phyloP scores from a whole-genome alignment of 306 rosid species.

The Glycine latifolia region DNA sequence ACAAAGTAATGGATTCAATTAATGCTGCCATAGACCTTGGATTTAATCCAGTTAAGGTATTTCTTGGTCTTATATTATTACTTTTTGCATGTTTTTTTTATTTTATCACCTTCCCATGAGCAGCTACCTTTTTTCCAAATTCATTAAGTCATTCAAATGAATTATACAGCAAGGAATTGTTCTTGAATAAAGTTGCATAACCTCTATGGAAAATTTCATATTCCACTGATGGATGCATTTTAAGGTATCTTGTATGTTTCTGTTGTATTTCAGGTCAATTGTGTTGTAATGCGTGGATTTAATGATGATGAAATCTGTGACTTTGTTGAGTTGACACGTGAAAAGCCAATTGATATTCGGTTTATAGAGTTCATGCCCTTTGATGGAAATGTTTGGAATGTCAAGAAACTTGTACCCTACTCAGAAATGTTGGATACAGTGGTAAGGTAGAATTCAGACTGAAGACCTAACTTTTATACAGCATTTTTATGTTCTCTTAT shows the following conservation, averaged over 20 bases:
- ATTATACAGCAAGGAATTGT: neutral
- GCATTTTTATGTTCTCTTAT: slow-evolving; percentile 41
- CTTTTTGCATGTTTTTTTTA: neutral
- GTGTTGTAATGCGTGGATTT: slow-evolving; percentile 94
- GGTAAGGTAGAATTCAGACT: slow-evolving; percentile 84
- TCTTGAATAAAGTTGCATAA: slow-evolving; percentile 4
- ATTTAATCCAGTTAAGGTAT: slow-evolving; percentile 87
- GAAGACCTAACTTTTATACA: slow-evolving; percentile 39
- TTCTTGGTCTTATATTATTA: slow-evolving; percentile 22
- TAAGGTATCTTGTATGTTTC: slow-evolving; percentile 31
- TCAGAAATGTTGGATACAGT: slow-evolving; percentile 89
- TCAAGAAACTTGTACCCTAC: slow-evolving; percentile 91
- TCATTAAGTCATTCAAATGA: slow-evolving; percentile 17
- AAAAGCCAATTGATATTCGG: slow-evolving; percentile 80
- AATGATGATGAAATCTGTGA: slow-evolving; percentile 89
- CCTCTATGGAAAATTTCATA: slow-evolving; percentile 10
- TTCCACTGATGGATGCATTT: slow-evolving; percentile 33
- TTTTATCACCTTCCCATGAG: slow-evolving; percentile 23
- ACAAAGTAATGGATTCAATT: slow-evolving; percentile 79
- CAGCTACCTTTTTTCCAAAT: slow-evolving; percentile 24
- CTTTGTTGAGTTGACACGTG: slow-evolving; percentile 85
- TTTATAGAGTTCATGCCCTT: slow-evolving; percentile 99
- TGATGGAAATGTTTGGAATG: slow-evolving; percentile 99
- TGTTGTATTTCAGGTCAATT: slow-evolving; percentile 76
- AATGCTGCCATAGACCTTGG: slow-evolving; percentile 83